Percentiles rank a stretch among this genome's conserved stretches.
Conservation (phyloP, 2,329 filamentous ascomycete genomes). For the Colletotrichum destructivum region DNA sequence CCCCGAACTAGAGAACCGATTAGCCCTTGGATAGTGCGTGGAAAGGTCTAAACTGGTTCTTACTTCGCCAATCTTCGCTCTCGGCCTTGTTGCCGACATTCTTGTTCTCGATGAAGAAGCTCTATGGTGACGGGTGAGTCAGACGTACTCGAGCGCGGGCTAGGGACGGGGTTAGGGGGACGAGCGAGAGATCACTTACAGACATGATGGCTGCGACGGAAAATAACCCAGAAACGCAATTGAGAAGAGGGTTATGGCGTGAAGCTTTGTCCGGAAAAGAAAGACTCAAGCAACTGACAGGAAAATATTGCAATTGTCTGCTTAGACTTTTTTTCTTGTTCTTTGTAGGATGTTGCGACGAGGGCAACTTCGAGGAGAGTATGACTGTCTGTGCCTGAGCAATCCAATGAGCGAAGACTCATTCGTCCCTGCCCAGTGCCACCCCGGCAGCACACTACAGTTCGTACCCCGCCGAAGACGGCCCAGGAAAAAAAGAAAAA, state of each 20-base stretch:
- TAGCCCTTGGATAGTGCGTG: conserved; percentile 37
- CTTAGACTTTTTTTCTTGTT: conserved; percentile 28
- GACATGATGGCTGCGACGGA: conserved; percentile 49
- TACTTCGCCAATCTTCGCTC: conserved; percentile 89
- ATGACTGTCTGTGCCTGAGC: conserved; percentile 12
- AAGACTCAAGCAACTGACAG: neutral
- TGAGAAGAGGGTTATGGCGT: neutral
- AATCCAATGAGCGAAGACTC: conserved; percentile 38
- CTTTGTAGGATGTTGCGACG: conserved; percentile 20
- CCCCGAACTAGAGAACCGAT: conserved; percentile 75
- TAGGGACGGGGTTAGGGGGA: neutral
- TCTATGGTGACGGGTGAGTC: conserved; percentile 56
- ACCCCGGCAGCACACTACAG: conserved; percentile 22
- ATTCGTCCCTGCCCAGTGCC: conserved; percentile 28
- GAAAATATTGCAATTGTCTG: conserved; percentile 1
- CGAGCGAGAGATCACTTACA: conserved; percentile 47
- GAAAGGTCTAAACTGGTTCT: conserved; percentile 49
- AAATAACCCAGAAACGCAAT: conserved; percentile 4
- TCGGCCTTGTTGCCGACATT: conserved; percentile 82
- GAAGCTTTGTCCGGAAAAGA: neutral
- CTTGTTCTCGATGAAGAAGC: conserved; percentile 84
- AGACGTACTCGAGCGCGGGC: conserved; percentile 23
- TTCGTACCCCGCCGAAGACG: conserved; percentile 36
- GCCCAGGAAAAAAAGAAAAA: conserved; percentile 28
- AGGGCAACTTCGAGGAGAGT: conserved; percentile 30